phyloP scores from a whole-genome alignment of 176 grass and related monocot species.

The Oryza longistaminata region DNA sequence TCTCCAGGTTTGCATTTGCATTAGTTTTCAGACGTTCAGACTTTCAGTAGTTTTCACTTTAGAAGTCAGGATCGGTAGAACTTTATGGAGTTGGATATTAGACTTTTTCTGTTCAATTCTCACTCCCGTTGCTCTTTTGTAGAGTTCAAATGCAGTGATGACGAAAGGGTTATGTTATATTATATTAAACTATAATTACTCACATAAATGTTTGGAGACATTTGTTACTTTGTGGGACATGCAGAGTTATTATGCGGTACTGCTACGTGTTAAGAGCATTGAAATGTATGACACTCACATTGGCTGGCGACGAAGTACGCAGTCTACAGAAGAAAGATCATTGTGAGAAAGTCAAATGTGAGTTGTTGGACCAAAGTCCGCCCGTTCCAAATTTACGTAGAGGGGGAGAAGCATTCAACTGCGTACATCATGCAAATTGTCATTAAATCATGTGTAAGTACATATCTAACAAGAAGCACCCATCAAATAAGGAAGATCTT shows the following conservation, averaged over 20 bases:
- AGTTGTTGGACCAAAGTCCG: too few relatives aligned
- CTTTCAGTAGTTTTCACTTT: too few relatives aligned
- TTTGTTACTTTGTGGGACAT: not conserved
- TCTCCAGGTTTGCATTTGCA: too few relatives aligned
- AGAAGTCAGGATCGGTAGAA: too few relatives aligned
- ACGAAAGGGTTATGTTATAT: too few relatives aligned
- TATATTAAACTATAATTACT: too few relatives aligned
- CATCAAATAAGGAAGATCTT: not conserved
- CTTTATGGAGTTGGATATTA: not conserved
- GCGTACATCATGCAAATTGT: not conserved
- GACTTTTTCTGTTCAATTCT: too few relatives aligned
- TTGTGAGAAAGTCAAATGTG: not conserved
- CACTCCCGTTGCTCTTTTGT: not conserved
- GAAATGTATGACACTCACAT: not conserved
- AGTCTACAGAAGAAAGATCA: not conserved
- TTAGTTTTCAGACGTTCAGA: too few relatives aligned
- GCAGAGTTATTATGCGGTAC: not conserved
- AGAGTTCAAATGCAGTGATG: not conserved
- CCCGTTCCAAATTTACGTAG: not conserved
- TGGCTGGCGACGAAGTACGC: not conserved
- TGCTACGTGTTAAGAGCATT: not conserved
- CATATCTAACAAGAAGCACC: not conserved
- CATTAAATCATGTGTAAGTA: not conserved
- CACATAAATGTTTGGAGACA: not conserved
- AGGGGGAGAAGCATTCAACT: not conserved